Evolutionary conservation across 805 yeast species (phyloP), one percentile per base, ranked within the genome.

Genomic region (Starmerella etchellsii): DNA sequence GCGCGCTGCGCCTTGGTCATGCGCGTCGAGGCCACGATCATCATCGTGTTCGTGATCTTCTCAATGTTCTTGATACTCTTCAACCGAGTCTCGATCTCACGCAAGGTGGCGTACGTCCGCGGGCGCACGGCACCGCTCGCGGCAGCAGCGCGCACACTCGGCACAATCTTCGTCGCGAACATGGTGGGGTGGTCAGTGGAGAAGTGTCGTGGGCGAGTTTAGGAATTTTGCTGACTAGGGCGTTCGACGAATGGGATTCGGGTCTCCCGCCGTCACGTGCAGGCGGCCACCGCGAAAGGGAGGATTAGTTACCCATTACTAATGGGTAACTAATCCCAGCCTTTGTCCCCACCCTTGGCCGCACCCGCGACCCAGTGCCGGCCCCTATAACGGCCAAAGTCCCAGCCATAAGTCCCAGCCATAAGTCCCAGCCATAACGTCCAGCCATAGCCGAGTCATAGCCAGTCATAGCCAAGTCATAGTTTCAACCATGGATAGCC

Each of bases 21-120:
- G 70, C 95, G 81, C 55, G 98, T 91, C 31, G 97, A 88, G 31
- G 98, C 98, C 59, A 91, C 98, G 68, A 91, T 80, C 74, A 87
- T 91, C 97, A 91, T 91, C 66, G 98, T 91, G 70, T 91, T 91
- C 69, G 98, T 91, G 70, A 91, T 91, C 73, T 91, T 91, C 71
- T 91, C 96, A 65, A 91, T 88, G 75, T 91, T 91, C 74, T 88
- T 91, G 65, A 91, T 91, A 52, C 96, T 84, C 73, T 91, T 91
- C 63, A 91, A 77, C 73, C 98, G 93, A 66, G 75, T 81, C 73
- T 91, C 98, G 61, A 91, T 93, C 69, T 91, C 98, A 71, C 96
- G 88, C 64, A 91, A 74, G 55, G 98, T 91, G 59, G 98, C 98
- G 72, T 84, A 88, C 72, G 78, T 42, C 11, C 52, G 44, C n/a